phyloP scores from a whole-genome alignment of 2,329 filamentous ascomycete genomes.

The Annulohypoxylon truncatum region DNA sequence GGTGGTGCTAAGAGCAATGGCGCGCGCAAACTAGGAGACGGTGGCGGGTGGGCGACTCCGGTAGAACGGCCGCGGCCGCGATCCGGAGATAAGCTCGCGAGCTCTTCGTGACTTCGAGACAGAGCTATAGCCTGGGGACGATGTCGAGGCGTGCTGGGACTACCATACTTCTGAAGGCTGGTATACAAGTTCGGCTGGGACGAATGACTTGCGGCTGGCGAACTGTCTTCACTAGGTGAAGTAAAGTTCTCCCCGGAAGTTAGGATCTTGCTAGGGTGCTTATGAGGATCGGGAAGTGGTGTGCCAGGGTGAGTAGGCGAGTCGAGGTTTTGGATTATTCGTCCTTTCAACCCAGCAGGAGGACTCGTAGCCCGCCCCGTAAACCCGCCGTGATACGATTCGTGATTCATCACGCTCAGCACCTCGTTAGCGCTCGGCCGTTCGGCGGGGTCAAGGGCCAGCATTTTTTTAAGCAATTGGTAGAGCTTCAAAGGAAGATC shows the following conservation, averaged over 20 bases:
- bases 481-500: constrained; percentile 91
- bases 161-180: constrained; percentile 50
- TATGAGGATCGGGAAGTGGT: constrained; percentile 58
- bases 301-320: constrained; percentile 63
- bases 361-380: constrained; percentile 54
- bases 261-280: constrained; percentile 37
- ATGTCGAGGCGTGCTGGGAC: constrained; percentile 47
- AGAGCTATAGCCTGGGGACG: constrained; percentile 54
- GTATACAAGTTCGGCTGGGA: constrained; percentile 47
- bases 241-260: constrained; percentile 37
- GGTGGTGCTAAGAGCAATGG: constrained; percentile 65
- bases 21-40: constrained; percentile 34
- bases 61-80: constrained; percentile 38
- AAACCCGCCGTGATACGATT: constrained; percentile 62
- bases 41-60: constrained; percentile 38
- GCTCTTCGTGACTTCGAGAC: constrained; percentile 57
- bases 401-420: constrained; percentile 78
- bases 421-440: constrained; percentile 90
- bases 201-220: constrained; percentile 42
- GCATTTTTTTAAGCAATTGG: constrained; percentile 80
- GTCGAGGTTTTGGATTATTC: constrained; percentile 66
- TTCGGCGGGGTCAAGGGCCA: constrained; percentile 80
- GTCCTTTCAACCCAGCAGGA: constrained; percentile 56
- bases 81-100: constrained; percentile 49
- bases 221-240: constrained; percentile 49